phyloP scores from a whole-genome alignment of 495 filamentous ascomycete species.

The Chlorociboria aeruginascens region DNA sequence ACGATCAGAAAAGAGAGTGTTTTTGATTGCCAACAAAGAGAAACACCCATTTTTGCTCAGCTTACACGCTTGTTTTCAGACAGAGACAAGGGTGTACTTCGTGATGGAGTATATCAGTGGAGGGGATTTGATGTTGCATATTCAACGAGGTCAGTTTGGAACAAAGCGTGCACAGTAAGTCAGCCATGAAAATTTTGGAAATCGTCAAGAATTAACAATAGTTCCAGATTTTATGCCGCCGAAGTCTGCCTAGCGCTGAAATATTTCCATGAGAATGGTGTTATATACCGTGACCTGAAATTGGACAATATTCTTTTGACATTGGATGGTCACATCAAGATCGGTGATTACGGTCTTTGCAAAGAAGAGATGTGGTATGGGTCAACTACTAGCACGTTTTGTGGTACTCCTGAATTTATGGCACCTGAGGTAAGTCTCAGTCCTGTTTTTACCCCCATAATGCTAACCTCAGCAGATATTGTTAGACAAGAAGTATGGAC shows the following conservation, averaged over 20 bases:
- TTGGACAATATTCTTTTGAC: slow-evolving; percentile 97
- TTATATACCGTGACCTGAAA: slow-evolving; percentile 99
- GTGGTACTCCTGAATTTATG: slow-evolving; percentile 99
- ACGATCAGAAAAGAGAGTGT: slow-evolving; percentile 93
- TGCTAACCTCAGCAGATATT: slow-evolving; percentile 56
- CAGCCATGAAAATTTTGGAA: not conserved
- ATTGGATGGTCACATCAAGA: slow-evolving; percentile 95
- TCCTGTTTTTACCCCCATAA: not conserved
- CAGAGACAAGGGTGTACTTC: slow-evolving; percentile 96
- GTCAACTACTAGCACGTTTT: slow-evolving; percentile 93
- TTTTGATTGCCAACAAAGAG: slow-evolving; percentile 95
- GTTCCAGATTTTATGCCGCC: slow-evolving; percentile 80
- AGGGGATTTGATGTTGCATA: slow-evolving; percentile 98
- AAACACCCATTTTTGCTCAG: slow-evolving; percentile 93
- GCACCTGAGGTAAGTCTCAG: slow-evolving; percentile 70
- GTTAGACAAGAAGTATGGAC: slow-evolving; percentile 95
- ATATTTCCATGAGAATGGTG: slow-evolving; percentile 98
- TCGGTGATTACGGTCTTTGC: slow-evolving; percentile 96
- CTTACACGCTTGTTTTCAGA: slow-evolving; percentile 98
- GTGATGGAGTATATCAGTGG: slow-evolving; percentile 99
- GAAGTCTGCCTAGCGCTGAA: slow-evolving; percentile 96
- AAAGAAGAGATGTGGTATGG: slow-evolving; percentile 99
- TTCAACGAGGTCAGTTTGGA: slow-evolving; percentile 92
- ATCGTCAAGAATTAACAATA: not conserved
- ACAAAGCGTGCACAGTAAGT: slow-evolving; percentile 90